Evolutionary conservation across 345 rosid species (phyloP).

Genomic region (Corchorus olitorius): DNA sequence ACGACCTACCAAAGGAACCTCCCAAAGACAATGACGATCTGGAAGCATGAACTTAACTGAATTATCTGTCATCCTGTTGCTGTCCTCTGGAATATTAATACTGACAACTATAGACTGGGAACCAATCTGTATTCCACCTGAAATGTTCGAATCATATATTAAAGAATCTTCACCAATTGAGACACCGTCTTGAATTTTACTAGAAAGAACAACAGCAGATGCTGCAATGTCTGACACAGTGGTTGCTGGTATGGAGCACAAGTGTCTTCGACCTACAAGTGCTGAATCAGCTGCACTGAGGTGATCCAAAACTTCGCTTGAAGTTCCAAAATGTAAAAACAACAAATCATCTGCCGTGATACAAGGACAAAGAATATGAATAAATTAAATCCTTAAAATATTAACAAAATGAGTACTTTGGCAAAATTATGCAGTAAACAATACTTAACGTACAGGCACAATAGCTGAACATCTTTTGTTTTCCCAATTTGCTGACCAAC

Average conservation of each 20-base stretch:
- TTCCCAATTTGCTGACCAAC: conserved; percentile 72
- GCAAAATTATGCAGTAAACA: not conserved
- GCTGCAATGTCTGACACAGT: conserved; percentile 89
- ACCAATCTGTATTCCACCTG: conserved; percentile 82
- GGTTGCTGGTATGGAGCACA: conserved; percentile 93
- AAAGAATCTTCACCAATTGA: conserved; percentile 96
- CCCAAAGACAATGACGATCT: conserved; percentile 97
- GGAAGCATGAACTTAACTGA: conserved; percentile 80
- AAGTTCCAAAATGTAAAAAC: conserved; percentile 97
- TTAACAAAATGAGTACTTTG: conserved; percentile 16
- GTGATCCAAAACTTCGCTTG: conserved; percentile 96
- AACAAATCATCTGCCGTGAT: conserved; percentile 69
- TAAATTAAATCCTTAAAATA: conserved; percentile 5
- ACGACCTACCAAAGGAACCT: conserved; percentile 81
- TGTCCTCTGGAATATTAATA: conserved; percentile 56
- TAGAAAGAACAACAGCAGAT: conserved; percentile 81
- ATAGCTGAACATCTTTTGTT: conserved; percentile 74
- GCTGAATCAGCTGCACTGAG: conserved; percentile 76
- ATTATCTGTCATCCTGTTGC: conserved; percentile 34
- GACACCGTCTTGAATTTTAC: conserved; percentile 82
- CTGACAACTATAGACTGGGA: conserved; percentile 90
- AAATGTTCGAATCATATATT: conserved; percentile 73
- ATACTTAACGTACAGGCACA: conserved; percentile 68
- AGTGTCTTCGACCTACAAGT: conserved; percentile 87
- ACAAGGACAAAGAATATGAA: conserved; percentile 23